These are phyloP conservation scores for Alternaria sp. DNA, from an alignment of 2,329 filamentous ascomycete genomes.

Conservation along the genomic window DNA sequence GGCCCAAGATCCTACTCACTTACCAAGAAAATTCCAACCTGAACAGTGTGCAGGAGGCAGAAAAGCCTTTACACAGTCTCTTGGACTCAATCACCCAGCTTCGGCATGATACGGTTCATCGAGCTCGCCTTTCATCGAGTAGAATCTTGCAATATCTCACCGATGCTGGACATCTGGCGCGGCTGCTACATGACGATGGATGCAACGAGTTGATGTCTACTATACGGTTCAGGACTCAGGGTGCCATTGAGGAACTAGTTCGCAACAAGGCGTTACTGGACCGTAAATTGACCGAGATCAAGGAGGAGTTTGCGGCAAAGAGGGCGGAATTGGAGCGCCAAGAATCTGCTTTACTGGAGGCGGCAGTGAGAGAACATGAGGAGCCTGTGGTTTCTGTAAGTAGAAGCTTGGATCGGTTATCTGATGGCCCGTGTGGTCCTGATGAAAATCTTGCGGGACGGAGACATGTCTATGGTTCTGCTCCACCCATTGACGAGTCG, in stretches of 20 bases:
- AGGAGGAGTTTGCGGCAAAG: not conserved
- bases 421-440: too few species aligned
- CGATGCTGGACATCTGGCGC: not conserved
- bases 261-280: not conserved
- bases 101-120: conserved; percentile 8
- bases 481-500: not conserved
- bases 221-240: not conserved
- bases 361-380: not conserved
- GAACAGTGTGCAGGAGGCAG: not conserved
- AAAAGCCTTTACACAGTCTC: not conserved
- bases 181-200: not conserved
- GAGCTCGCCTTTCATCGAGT: conserved; percentile 2
- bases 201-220: not conserved
- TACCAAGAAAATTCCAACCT: not conserved
- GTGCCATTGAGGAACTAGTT: not conserved
- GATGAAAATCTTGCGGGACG: not conserved
- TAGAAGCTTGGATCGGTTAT: not conserved
- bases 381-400: not conserved
- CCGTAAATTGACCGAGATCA: not conserved
- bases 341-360: conserved; percentile 3
- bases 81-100: conserved; percentile 1
- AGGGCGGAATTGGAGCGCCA: conserved; percentile 2
- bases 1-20: not conserved
- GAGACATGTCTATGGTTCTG: not conserved
- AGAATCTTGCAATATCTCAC: not conserved